Base-by-base conservation (phyloP, 495 filamentous ascomycete species). In the Aspergillus taichungensis region DNA sequence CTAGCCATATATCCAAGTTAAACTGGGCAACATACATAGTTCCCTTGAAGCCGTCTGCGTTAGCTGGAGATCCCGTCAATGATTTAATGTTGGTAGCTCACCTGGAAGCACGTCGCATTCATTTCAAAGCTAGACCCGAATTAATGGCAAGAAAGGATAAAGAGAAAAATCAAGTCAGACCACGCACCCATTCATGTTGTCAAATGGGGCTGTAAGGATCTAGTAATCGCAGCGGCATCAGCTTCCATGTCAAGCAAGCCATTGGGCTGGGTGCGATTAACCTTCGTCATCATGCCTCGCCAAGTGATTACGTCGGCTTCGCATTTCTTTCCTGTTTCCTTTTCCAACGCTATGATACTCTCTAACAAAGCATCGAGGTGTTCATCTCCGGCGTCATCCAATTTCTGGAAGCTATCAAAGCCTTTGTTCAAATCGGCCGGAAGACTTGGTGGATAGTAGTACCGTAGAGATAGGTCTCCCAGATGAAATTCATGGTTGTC, bases 271-370 rank as follows among this genome's bases (percentile, higher is more conserved):
- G 11, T 11, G 30, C 7, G 10, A 31, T 64, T 33, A 53, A 87
- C 87, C 75, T 96, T 99, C 45, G 92, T 97, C 85, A 99, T 87
- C 88, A 99, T 96, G 13, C 92, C 92, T 54, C 92, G 71, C 91
- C 91, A 99, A 0, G 91, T 96, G 37, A 97, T 76, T 36, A 99
- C 59, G 48, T 95, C 83, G 7, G 83, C 82, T 35, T 86, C 78
- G 30, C 82, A 81, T 56, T 69, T 79, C 54, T 78, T 76, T 8
- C 74, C 75, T 6, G 74, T 78, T 44, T 78, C 71, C 55, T 77
- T 69, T 61, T 97, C 92, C 31, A 84, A 67, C 33, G 72, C 73
- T 13, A 79, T 69, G 33, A 99, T 82, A 6, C 87, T 84, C 34
- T 76, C 77, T 30, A 99, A 69, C 13, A 99, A 66, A 40, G 82